Evolutionary conservation across 345 rosid genomes (phyloP).

Genomic region (Arabidopsis arenosa): DNA sequence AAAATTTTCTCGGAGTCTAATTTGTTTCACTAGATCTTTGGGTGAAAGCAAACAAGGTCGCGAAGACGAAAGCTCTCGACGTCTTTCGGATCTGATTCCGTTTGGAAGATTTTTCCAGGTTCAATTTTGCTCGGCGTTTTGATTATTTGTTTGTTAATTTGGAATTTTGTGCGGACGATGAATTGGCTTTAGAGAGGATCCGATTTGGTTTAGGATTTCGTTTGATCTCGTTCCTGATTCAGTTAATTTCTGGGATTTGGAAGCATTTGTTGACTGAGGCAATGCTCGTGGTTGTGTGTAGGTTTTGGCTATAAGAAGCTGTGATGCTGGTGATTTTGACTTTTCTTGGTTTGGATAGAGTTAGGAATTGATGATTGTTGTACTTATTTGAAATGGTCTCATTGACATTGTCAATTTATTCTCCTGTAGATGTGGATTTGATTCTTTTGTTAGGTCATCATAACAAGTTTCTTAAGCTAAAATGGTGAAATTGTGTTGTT

Average conservation of each 20-base stretch:
- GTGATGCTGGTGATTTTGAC: slow-evolving; percentile 31
- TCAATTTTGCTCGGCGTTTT: slow-evolving; percentile 7
- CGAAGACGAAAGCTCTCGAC: neutral
- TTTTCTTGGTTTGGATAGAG: slow-evolving; percentile 20
- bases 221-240: slow-evolving; percentile 2
- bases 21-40: slow-evolving; percentile 31
- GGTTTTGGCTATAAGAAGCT: slow-evolving; percentile 1
- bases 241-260: slow-evolving; percentile 4
- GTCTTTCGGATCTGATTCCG: slow-evolving; percentile 8
- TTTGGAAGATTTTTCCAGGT: slow-evolving; percentile 24
- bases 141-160: neutral
- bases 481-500: slow-evolving; percentile 3
- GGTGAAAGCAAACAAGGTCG: slow-evolving; percentile 37
- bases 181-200: neutral
- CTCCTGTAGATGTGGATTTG: slow-evolving; percentile 1
- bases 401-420: slow-evolving; percentile 22
- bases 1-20: neutral
- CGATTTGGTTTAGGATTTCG: slow-evolving; percentile 5
- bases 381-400: neutral
- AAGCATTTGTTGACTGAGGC: slow-evolving; percentile 32
- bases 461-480: neutral
- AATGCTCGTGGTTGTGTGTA: slow-evolving; percentile 27
- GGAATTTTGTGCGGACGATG: neutral
- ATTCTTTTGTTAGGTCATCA: neutral
- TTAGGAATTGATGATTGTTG: neutral